A percentile compares a stretch with the other conserved stretches of the same genome.
Evolutionary conservation across 371 early-diverging fungal genomes (phyloP).

Genomic region (Quaeritorhiza haematococci): DNA sequence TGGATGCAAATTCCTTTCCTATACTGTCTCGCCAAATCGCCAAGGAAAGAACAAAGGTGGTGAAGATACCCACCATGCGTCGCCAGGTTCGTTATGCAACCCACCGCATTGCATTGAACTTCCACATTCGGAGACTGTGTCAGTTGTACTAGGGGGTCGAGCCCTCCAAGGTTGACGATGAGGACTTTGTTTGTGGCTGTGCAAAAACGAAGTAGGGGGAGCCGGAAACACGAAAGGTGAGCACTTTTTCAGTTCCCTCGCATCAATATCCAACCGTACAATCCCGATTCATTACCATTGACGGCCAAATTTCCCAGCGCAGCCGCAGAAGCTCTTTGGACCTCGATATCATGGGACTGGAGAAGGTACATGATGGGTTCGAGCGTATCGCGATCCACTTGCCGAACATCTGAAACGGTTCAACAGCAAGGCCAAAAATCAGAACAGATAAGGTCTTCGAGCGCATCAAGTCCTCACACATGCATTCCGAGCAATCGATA

Average conservation of each 20-base stretch:
- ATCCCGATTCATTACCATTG: slow-evolving; percentile 50
- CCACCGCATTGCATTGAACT: slow-evolving; percentile 93
- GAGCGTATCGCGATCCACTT: slow-evolving; percentile 71
- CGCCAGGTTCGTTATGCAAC: slow-evolving; percentile 91
- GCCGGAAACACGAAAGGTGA: no score
- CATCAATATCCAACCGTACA: slow-evolving; percentile 1
- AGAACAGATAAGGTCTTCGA: slow-evolving; percentile 5
- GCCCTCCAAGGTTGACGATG: slow-evolving; percentile 80
- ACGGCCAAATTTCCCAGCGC: slow-evolving; percentile 89
- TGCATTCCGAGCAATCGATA: background rate
- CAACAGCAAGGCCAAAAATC: no score
- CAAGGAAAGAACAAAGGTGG: no score
- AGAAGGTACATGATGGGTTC: slow-evolving; percentile 79
- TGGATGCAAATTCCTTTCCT: no score
- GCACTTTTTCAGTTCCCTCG: no score
- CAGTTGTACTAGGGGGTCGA: slow-evolving; percentile 84
- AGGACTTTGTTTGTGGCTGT: slow-evolving; percentile 77
- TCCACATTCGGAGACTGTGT: slow-evolving; percentile 84
- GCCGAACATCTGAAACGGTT: slow-evolving; percentile 65
- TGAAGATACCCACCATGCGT: slow-evolving; percentile 67
- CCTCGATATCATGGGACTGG: slow-evolving; percentile 80
- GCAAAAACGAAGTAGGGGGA: slow-evolving; percentile 38
- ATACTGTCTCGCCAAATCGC: no score
- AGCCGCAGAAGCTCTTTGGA: slow-evolving; percentile 83
- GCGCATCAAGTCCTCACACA: background rate